Base-by-base conservation (phyloP, 257 asterid species). In the Solanum sejunctum region DNA sequence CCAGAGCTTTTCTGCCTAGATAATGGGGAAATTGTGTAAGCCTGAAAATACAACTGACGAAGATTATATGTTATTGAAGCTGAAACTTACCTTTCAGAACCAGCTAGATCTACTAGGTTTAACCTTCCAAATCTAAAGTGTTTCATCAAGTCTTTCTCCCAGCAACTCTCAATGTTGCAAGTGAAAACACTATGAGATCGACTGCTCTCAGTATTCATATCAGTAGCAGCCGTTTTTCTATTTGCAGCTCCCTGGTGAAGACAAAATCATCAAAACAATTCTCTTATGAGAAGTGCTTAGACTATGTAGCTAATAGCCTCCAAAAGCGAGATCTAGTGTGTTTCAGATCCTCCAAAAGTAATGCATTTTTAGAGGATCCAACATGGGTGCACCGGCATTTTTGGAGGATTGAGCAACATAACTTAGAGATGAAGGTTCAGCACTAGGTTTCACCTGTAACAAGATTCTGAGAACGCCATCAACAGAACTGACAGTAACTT, bases 181-280 rank as follows among this genome's bases (percentile, higher is more conserved):
- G 98, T 95, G 90, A 95, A 95, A 85, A 95, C 98, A 90, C 98
- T 92, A 83, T 94, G 98, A 80, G 98, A 95, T 86, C 98, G 88
- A 86, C 98, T 94, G 86, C 98, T 95, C 92, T 95, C 98, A 32
- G 93, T 88, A 91, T 93, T 95, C 98, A 94, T 94, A 73, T 91
- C 84, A 78, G 98, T 95, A 71, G 98, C 97, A 52, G 95, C 95
- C 84, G 92, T 93, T 90, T 90, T 93, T 89, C 98, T 93, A 87
- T 93, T 93, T 77, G 97, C 93, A 86, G 96, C 92, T 51, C 98
- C 98, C 98, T 95, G 85, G 72, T 45, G 71, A 82, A 55, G 66
- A 86, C 80, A 78, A 89, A 82, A 77, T 58, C 63, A 88, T 69
- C 85, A 79, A 86, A 66, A 51, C 73, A 88, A 32, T 47, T 51